Base-by-base conservation (phyloP, 2,329 filamentous ascomycete species). In the Emergomyces africanus region DNA sequence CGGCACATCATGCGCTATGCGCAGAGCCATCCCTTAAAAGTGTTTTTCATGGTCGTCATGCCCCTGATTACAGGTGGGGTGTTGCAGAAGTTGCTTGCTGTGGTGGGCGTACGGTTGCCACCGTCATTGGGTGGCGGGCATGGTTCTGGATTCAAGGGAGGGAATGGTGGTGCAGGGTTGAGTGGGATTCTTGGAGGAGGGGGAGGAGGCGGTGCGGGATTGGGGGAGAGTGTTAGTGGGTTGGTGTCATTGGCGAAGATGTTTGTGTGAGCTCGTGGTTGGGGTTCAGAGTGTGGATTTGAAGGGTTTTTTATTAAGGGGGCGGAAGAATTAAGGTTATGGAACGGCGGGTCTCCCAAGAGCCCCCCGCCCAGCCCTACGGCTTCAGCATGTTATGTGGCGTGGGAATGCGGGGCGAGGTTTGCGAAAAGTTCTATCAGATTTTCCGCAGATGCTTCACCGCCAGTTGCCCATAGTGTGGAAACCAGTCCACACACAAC, bases 51-150 rank as follows among this genome's bases (percentile, higher is more conserved):
- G 62, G 86, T 96, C 63, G 81, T 96, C 67, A 84, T 96, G 81
- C 92, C 92, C 10, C 80, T 97, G 60, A 77, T 96, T 67, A 90
- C 87, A 1, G 89, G 89, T 57, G 92, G 92, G 37, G 87, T 89
- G 33, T 75, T 96, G 64, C 85, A 85, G 9, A 88, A 87, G 53
- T 77, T 96, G 50, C 81, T 96, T 51, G 82, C 83, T 42, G 84
- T 85, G 69, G 88, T 96, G 72, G 91, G 91, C 25, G 78, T 97
- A 61, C 81, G 86, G 62, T 73, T 96, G 63, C 91, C 91, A 0
- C 78, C 79, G 5, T 74, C 78, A 14, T 69, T 90, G 61, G 69
- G 74, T 62, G 72, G 73, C 5, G 54, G 69, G 65, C 66, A 68
- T 60, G 74, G 76, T 5, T 20, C 9, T 60, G 72, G 56, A 25